Percentiles rank a stretch among this genome's conserved stretches.
Conservation (phyloP, 2,329 filamentous ascomycete species). For the Calonectria naviculata region DNA sequence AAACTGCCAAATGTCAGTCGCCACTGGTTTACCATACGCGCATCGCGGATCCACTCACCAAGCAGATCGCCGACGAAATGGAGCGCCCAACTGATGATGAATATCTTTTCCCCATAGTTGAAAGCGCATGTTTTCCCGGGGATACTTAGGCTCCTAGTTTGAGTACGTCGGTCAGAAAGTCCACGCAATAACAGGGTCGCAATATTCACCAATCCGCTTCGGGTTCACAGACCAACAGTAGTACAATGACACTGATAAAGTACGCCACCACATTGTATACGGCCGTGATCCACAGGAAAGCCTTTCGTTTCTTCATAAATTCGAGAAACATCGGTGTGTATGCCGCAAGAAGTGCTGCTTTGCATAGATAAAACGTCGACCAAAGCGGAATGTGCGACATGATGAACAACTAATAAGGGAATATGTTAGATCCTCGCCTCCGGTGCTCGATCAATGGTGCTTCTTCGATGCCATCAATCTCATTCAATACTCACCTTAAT, state of each 20-base stretch:
- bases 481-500: background rate
- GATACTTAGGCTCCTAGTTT: background rate
- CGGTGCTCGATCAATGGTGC: no score
- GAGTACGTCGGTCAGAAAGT: background rate
- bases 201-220: slow-evolving; percentile 9
- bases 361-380: slow-evolving; percentile 33
- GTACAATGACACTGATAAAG: background rate
- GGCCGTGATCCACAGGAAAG: background rate
- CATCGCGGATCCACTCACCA: background rate
- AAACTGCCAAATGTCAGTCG: background rate
- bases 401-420: background rate
- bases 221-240: background rate
- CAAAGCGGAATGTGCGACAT: slow-evolving; percentile 1
- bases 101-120: background rate
- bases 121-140: background rate
- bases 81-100: background rate
- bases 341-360: slow-evolving; percentile 26
- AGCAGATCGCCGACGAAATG: slow-evolving; percentile 6
- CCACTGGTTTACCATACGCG: background rate
- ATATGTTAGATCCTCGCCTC: background rate
- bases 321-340: slow-evolving; percentile 4
- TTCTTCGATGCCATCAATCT: background rate
- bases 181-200: no score
- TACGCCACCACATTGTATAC: background rate
- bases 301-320: slow-evolving; percentile 11